Evolutionary conservation across 1,284 basidiomycete genomes (phyloP), one percentile per base, ranked within the genome.

Genomic region (Fomitopsis betulina): DNA sequence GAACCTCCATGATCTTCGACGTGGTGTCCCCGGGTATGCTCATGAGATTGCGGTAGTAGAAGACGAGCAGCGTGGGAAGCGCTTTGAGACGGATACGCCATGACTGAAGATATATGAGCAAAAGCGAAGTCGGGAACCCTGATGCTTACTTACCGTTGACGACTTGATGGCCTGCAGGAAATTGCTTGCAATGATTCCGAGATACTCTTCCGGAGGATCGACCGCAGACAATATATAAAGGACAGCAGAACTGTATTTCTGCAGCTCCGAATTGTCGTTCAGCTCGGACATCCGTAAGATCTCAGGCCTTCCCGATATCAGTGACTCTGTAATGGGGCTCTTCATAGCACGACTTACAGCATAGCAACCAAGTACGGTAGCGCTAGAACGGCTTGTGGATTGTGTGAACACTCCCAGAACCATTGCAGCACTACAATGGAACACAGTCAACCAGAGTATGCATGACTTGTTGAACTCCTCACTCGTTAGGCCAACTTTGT

Each of bases 31-130:
- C 81, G 27, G 91, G 84, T 55, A 95, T 84, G 58, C 86, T 81
- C 60, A 93, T 75, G 53, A 97, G 79, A 70, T 96, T 95, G 59
- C 91, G 82, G 71, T 92, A 94, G 77, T 90, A 93, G 76, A 94
- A 94, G 35, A 93, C 88, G 49, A 91, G 82, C 60, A 90, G 72
- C 9, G 86, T 82, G n/a, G 87, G 86, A 32, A 91, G 71, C 15
- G 87, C 86, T 69, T 89, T 84, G 19, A 90, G 75, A 17, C 90
- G 84, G 62, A 92, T 88, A 51, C 89, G 81, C 89, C 90, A 93
- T 19, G 87, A 89, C 89, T 92, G 54, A 13, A 3, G 19, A 15
- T 33, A 39, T 33, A 27, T 30, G 25, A 23, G 45, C 17, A 21
- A 30, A 38, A 37, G 51, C 52, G 50, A 45, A 40, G 60, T 43